Evolutionary conservation across 495 filamentous ascomycete genomes (phyloP), one percentile per base, ranked within the genome.

Genomic region (Xylaria scruposa): DNA sequence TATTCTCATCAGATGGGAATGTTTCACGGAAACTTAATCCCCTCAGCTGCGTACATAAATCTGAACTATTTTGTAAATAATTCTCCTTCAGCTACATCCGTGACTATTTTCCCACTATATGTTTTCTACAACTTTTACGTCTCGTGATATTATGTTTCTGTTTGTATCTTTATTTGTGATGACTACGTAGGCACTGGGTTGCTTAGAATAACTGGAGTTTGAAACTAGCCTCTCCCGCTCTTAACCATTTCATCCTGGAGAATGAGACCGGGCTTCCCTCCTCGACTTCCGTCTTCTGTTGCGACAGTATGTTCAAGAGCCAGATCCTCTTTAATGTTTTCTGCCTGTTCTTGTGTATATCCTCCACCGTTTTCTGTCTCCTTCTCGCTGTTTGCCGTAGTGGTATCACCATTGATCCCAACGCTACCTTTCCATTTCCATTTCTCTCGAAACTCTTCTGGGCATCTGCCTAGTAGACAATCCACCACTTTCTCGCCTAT

Each of bases 401-500:
- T 3, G 1, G 12, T 69, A 64, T 70, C 72, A 72, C 73, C 74
- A 36, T 77, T 70, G 7, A 58, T 65, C 40, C 21, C 53, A 15
- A 63, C 59, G 9, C 56, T 44, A 19, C 78, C 60, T 64, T 78
- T 85, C 94, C 93, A 97, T 56, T 75, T 78, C 94, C 94, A 97
- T 76, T 93, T 87, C 24, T 85, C 78, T 33, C 75, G 76, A 67
- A 94, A 87, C 76, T 89, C 88, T 8, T 80, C 78, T 1, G 89
- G 88, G 44, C 88, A 83, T 8, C 80, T 80, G 2, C 88, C 84
- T 77, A 88, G 83, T 31, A 97, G 77, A 36, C 88, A 87, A 74
- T 93, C 90, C 15, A 91, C 90, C 54, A 97, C 86, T 77, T 90
- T 90, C 66, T 93, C 91, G 17, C 95, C 94, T 15, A 97, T 80